Base-by-base conservation (phyloP, 768 basidiomycete genomes). In the Serendipita vermifera region DNA sequence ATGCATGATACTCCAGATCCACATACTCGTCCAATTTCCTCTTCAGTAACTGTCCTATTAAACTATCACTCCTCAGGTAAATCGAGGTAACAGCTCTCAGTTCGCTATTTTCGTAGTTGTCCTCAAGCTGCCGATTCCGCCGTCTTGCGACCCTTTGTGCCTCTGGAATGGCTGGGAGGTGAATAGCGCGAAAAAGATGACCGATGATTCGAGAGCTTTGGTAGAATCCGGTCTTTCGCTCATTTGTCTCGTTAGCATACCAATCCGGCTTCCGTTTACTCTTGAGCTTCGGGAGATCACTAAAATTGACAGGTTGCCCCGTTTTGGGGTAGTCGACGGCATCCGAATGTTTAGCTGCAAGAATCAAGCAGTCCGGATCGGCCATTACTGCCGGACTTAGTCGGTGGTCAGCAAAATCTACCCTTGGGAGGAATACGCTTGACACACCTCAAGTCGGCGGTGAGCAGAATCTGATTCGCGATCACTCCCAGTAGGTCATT, bases 321-420 rank as follows among this genome's bases (percentile, higher is more conserved):
- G 74, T 77, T 65, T 82, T 82, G 0, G 80, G 78, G 60, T 78
- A 85, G 64, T 84, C 82, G 1, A 83, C 81, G 0, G 83, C 83
- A 55, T 77, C 68, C 15, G 55, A 26, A 38, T 83, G 81, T 13
- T 84, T 67, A 7, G 68, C 64, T 5, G 83, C 76, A 17, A 86
- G 69, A 36, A 58, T 67, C 9, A 77, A 35, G 65, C 83, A 85
- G 32, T 77, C 74, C 0, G 59, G 51, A 60, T 83, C 74, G 41
- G 76, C 69, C 35, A 81, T 79, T 65, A 2, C 82, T 86, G 3
- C 56, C 73, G 77, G 59, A 75, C 73, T n/a, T n/a, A n/a, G n/a
- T n/a, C n/a, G n/a, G n/a, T n/a, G n/a, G n/a, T n/a, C n/a, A n/a
- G n/a, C n/a, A n/a, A n/a, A n/a, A n/a, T n/a, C n/a, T n/a, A n/a